Percentiles rank a stretch among this genome's conserved stretches.
Conservation (phyloP, 305 asterid species). For the Andrographis paniculata region DNA sequence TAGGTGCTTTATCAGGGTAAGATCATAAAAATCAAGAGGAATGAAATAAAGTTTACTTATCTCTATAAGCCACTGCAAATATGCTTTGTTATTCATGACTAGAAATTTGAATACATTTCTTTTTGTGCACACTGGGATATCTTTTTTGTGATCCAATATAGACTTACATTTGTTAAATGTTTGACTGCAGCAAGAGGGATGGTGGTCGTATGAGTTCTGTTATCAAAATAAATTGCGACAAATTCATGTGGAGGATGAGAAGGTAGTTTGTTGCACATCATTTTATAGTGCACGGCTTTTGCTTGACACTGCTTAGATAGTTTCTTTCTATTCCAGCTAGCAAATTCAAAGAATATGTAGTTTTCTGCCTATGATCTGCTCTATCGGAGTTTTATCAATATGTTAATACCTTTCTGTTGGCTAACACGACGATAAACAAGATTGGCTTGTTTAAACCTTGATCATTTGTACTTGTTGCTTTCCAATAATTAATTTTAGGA, state of each 20-base stretch:
- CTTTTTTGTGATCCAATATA: conserved; percentile 15
- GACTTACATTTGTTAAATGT: conserved; percentile 21
- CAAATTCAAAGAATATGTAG: no score
- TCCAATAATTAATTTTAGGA: conserved; percentile 5
- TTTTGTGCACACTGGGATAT: conserved; percentile 4
- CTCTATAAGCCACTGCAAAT: conserved; percentile 6
- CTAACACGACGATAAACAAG: neutral
- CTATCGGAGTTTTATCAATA: no score
- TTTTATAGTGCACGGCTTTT: conserved; percentile 6
- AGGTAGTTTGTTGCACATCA: conserved; percentile 39
- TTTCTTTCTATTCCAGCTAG: neutral
- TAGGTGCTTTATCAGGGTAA: conserved; percentile 77
- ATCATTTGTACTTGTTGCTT: conserved; percentile 11
- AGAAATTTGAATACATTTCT: conserved; percentile 13
- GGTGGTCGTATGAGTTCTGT: conserved; percentile 99
- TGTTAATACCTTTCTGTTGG: conserved; percentile 1
- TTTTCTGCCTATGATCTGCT: no score
- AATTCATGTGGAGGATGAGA: conserved; percentile 85
- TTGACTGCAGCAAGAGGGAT: conserved; percentile 92
- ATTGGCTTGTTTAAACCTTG: conserved; percentile 7
- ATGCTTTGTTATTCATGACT: conserved; percentile 3
- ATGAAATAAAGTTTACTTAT: conserved; percentile 1
- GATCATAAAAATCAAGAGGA: conserved; percentile 8
- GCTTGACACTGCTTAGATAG: neutral
- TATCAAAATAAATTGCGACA: conserved; percentile 72